Conservation (phyloP, 2,329 filamentous ascomycete genomes). For the Cladophialophora yegresii region DNA sequence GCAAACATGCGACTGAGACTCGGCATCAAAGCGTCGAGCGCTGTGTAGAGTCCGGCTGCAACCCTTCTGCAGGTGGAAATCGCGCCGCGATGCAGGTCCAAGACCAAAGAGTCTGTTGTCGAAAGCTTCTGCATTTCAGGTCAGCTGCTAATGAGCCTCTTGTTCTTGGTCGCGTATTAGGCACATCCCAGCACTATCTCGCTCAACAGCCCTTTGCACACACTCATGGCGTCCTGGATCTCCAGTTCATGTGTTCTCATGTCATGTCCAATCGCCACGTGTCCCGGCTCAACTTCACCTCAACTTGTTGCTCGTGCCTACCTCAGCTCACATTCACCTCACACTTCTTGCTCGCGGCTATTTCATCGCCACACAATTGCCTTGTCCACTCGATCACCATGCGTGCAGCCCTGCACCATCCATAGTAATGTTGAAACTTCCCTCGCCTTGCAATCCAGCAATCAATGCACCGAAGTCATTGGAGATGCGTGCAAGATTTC, state of each 20-base stretch:
- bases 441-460: conserved; percentile 2
- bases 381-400: background rate
- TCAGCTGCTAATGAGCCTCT: background rate
- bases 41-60: background rate
- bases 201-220: background rate
- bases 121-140: background rate
- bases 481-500: background rate
- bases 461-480: conserved; percentile 9
- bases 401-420: background rate
- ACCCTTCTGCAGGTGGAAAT: background rate
- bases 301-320: background rate
- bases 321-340: no score
- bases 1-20: background rate
- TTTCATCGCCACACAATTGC: background rate
- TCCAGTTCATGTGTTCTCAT: background rate
- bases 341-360: no score
- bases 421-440: background rate
- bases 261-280: background rate
- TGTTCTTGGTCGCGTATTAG: background rate
- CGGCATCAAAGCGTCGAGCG: background rate
- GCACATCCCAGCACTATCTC: background rate
- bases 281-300: background rate
- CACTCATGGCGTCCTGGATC: background rate
- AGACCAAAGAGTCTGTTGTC: background rate
- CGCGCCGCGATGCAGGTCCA: background rate